These are phyloP conservation scores for Jaapia argillacea DNA, from an alignment of 768 basidiomycete species.

Conservation along the genomic window DNA sequence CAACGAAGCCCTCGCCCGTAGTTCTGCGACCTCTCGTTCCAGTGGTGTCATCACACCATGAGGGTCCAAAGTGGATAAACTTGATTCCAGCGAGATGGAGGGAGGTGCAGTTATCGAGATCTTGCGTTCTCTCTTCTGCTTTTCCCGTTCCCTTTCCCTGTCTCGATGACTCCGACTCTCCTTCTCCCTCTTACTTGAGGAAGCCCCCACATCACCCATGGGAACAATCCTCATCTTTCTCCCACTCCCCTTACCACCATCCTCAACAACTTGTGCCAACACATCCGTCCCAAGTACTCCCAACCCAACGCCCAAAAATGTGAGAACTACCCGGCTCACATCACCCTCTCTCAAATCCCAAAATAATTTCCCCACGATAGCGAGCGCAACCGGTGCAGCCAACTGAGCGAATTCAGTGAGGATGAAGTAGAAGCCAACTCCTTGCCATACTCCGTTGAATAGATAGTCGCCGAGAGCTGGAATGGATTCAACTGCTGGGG, in stretches of 20 bases:
- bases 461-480: constrained; percentile 47
- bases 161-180: constrained; percentile 10
- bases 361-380: constrained; percentile 50
- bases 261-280: constrained; percentile 55
- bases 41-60: constrained; percentile 47
- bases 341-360: constrained; percentile 50
- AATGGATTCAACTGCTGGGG: constrained; percentile 23
- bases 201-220: no score
- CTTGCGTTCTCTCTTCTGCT: constrained; percentile 1
- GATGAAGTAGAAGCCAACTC: constrained; percentile 62
- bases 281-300: constrained; percentile 67
- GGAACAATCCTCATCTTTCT: constrained; percentile 1
- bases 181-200: constrained; percentile 4
- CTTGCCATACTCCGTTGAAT: constrained; percentile 67
- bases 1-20: constrained; percentile 68
- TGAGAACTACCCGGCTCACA: constrained; percentile 38
- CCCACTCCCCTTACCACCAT: constrained; percentile 22
- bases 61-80: constrained; percentile 48
- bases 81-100: constrained; percentile 19
- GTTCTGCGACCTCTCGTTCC: constrained; percentile 65
- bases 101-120: constrained; percentile 4
- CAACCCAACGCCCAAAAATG: constrained; percentile 55
- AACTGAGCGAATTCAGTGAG: constrained; percentile 43
- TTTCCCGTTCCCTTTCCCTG: constrained; percentile 7
- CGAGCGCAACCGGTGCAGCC: constrained; percentile 44